phyloP scores from a whole-genome alignment of 495 filamentous ascomycete genomes.

The Tuber umbilicatum region DNA sequence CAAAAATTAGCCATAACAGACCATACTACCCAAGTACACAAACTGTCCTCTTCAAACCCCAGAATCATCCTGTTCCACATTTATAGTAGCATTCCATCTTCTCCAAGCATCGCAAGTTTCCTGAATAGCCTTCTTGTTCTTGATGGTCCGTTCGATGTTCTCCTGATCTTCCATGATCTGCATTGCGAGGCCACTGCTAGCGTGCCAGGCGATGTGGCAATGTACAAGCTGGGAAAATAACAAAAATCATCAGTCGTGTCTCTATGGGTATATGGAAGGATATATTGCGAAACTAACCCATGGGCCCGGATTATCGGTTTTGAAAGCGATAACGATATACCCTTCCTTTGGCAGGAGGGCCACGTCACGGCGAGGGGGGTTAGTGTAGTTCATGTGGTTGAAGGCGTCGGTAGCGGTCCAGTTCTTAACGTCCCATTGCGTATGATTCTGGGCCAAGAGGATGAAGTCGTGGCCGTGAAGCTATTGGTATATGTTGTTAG shows the following conservation, averaged over 20 bases:
- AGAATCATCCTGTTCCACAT: neutral
- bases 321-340: constrained; percentile 51
- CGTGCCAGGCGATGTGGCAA: constrained; percentile 1
- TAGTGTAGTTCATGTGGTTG: constrained; percentile 23
- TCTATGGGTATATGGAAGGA: neutral
- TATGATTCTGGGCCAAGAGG: constrained; percentile 48
- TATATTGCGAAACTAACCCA: constrained; percentile 17
- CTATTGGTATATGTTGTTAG: constrained; percentile 41
- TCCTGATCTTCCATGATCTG: constrained; percentile 2
- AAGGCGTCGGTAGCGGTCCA: constrained; percentile 40
- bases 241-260: neutral
- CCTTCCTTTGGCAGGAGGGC: constrained; percentile 51
- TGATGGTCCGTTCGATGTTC: neutral
- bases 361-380: constrained; percentile 56
- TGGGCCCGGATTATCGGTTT: constrained; percentile 51
- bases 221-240: neutral
- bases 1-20: neutral
- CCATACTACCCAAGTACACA: too few relatives aligned
- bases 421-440: constrained; percentile 33
- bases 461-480: constrained; percentile 58
- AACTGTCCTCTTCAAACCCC: neutral
- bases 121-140: neutral
- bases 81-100: neutral
- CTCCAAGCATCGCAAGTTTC: neutral
- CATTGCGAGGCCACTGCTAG: constrained; percentile 1